Base-by-base conservation (phyloP, 1,284 basidiomycete genomes). In the Phylloboletellus chloephorus region DNA sequence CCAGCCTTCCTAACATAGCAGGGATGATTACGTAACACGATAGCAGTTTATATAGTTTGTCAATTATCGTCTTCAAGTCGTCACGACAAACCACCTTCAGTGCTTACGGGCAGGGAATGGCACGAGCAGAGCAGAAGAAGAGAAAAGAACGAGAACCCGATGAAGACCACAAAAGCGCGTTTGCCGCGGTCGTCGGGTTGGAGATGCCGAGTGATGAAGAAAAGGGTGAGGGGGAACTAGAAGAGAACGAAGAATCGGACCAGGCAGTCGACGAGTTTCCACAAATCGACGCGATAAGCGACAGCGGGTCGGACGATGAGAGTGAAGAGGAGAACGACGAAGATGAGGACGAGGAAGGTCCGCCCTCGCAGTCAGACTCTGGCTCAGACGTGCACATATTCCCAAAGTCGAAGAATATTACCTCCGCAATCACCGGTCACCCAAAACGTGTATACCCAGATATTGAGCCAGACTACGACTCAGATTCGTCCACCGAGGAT, bases 401-500 rank as follows among this genome's bases (percentile, higher is more conserved):
- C 52, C 82, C 86, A 23, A 78, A 74, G 62, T 65, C 78, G 32
- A 86, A 82, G 61, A 77, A 73, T 23, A 65, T 89, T 40, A 74
- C 80, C 41, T 91, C 88, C 41, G 69, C 80, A 43, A 83, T 98
- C 44, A 94, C 93, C 37, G 92, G 93, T 11, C 79, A 88, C 52
- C 84, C 80, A 48, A 94, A 88, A 73, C 78, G 81, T 46, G 85
- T 96, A 44, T 98, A 92, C 60, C 90, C 92, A 31, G 87, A 91
- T 53, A 95, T 97, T 61, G 92, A 97, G 57, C 88, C 95, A 12
- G 88, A 90, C 39, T 98, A 98, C 64, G 94, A 96, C 57, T 93
- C 88, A 37, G 95, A 98, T 67, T 94, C 90, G 35, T 94, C 90
- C 32, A 98, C 92, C 1, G 95, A 98, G 72, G 92, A 98, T 54